Percentiles rank a stretch among this genome's conserved stretches.
phyloP scores from a whole-genome alignment of 345 rosid species.

The Bruguiera parviflora region DNA sequence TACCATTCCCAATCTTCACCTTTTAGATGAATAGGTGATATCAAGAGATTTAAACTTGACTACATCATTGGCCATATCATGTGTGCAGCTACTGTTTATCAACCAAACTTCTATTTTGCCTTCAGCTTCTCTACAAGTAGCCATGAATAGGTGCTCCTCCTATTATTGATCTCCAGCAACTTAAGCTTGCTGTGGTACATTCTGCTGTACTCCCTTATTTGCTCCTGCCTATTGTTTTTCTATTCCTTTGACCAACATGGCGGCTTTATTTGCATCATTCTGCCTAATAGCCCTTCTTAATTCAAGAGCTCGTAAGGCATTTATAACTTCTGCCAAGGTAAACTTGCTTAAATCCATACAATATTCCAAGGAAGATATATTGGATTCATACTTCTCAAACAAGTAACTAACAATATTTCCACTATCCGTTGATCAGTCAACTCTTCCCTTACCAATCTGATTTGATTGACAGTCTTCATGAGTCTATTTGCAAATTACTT shows the following conservation, averaged over 20 bases:
- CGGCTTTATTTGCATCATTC: background rate
- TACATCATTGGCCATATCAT: background rate
- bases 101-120: background rate
- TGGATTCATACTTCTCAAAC: background rate
- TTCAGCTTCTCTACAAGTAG: background rate
- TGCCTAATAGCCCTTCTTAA: background rate
- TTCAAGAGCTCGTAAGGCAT: background rate
- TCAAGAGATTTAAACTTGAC: background rate
- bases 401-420: background rate
- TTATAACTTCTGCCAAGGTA: too few species aligned
- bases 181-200: background rate
- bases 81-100: slow-evolving; percentile 1
- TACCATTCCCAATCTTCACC: slow-evolving; percentile 2
- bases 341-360: background rate
- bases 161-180: background rate
- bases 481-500: background rate
- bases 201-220: background rate
- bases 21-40: background rate
- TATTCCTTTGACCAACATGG: background rate
- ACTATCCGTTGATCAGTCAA: background rate
- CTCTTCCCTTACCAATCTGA: too few species aligned
- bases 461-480: background rate
- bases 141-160: slow-evolving; percentile 2
- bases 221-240: too few species aligned
- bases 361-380: background rate